Base-by-base conservation (phyloP, 2,329 filamentous ascomycete genomes). In the Penicillium janthinellum region DNA sequence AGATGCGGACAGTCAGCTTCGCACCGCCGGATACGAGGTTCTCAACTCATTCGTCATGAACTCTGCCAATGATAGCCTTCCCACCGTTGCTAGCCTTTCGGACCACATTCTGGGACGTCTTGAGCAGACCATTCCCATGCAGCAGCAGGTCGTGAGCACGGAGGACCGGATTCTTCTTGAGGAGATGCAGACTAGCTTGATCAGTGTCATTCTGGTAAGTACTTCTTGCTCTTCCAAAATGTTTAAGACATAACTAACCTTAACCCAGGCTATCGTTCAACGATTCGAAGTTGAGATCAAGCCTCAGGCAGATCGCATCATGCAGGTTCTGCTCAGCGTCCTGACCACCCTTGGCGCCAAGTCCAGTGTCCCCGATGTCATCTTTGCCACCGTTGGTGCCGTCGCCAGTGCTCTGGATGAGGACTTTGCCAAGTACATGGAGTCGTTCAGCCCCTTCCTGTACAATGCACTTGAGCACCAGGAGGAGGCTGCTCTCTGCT, bases 391-490 rank as follows among this genome's bases (percentile, higher is more conserved):
- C 59, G 90, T 98, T 71, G 95, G 94, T 74, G 88, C 91, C n/a
- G 84, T 99, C 62, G 90, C 95, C 42, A 96, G 90, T 70, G 90
- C 93, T 41, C 84, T 98, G 71, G 93, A 97, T 74, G 91, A 92
- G 56, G 92, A 94, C 67, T 99, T 99, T 77, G 82, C 89, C 75
- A 95, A 96, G 81, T 99, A 99, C 82, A 98, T 99, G 94, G 92
- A 96, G 44, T 87, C 91, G 1, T 99, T 99, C 78, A 84, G 88
- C 47, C 92, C 92, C 10, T 97, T 92, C 86, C 83, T 99, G 52
- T 95, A 95, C 84, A 96, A 92, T 68, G 95, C 95, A 31, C 87
- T 99, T 34, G 90, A 89, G 72, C 98, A 98, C 83, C 92, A 96
- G 74, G 94, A 99, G 66, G 95, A 97, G 80, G 90, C 93, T 38